A percentile compares a stretch with the other conserved stretches of the same genome.
These are phyloP conservation scores for Musa schizocarpa DNA, from an alignment of 176 grass and related monocot genomes.

Conservation along the genomic window DNA sequence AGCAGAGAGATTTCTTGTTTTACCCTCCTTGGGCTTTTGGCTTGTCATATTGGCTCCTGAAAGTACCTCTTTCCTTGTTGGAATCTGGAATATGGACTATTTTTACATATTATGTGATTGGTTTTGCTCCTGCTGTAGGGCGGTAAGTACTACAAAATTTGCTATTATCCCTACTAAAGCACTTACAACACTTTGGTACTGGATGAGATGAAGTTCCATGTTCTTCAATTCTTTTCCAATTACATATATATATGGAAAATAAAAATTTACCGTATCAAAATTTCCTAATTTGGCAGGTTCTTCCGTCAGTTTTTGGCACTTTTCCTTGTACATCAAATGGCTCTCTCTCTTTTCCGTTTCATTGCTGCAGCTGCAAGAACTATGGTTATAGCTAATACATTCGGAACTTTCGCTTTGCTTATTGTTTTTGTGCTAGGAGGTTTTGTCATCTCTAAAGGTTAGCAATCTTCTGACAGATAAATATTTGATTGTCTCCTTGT, in stretches of 20 bases:
- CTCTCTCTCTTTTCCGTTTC: conserved; percentile 61
- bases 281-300: conserved; percentile 44
- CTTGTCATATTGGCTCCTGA: conserved; percentile 34
- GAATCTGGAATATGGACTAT: conserved; percentile 35
- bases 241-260: not conserved
- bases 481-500: not conserved
- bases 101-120: conserved; percentile 50
- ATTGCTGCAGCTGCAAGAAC: conserved; percentile 57
- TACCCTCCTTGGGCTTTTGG: conserved; percentile 58
- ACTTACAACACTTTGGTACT: not conserved
- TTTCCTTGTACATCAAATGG: conserved; percentile 66
- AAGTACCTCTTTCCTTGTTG: conserved; percentile 43
- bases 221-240: conserved; percentile 2
- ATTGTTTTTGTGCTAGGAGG: conserved; percentile 74
- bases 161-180: not conserved
- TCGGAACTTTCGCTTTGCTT: conserved; percentile 56
- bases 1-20: conserved; percentile 64
- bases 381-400: conserved; percentile 77
- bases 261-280: not conserved
- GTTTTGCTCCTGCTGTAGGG: conserved; percentile 29
- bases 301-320: conserved; percentile 67
- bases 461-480: not conserved
- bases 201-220: not conserved
- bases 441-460: conserved; percentile 42
- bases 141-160: conserved; percentile 15